Base-by-base conservation (phyloP, 2,329 filamentous ascomycete genomes). In the Penicillium sp. region DNA sequence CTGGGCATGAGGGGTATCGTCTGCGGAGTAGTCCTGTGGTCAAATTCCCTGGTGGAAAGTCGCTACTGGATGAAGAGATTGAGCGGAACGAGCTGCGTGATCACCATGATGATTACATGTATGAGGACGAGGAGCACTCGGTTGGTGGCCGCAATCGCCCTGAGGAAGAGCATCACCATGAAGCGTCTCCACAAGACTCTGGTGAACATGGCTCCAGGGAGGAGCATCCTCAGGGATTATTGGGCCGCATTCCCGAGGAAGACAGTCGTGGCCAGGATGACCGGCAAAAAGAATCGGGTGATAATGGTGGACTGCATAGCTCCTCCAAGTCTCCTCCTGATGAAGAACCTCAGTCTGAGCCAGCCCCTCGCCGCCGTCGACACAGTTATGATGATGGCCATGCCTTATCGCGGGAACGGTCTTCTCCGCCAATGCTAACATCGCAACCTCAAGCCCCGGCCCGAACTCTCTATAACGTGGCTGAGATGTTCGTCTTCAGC, bases 401-500 rank as follows among this genome's bases (percentile, higher is more conserved):
- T 7, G 50, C 57, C 15, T 28, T 57, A 13, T 31, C 54, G 23
- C 49, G 56, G n/a, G 57, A 61, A 12, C 57, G 55, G 28, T 33
- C 62, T 43, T 53, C 58, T 61, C 75, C 50, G 76, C 78, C 66
- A 8, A 55, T 59, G 32, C 63, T 49, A 20, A 38, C 51, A 2
- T 43, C 52, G 12, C 40, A 20, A 20, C 49, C 51, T 3, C 54
- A 54, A 46, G 54, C 50, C 81, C 87, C 5, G 83, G 89, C 64
- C 82, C 85, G 31, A 84, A 92, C 63, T 80, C 84, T 48, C 89
- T 68, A 68, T 51, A 65, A 67, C 35, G 66, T 95, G 65, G 92
- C 89, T 37, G 93, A 98, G 72, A 89, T 97, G 82, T 97, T 95
- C 66, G 86, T 98, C 61, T 97, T 95, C 70, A 92, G 88, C 13